Percentiles rank a stretch among this genome's conserved stretches.
Conservation (phyloP, 208 protist species). For the Histomonas meleagridis region DNA sequence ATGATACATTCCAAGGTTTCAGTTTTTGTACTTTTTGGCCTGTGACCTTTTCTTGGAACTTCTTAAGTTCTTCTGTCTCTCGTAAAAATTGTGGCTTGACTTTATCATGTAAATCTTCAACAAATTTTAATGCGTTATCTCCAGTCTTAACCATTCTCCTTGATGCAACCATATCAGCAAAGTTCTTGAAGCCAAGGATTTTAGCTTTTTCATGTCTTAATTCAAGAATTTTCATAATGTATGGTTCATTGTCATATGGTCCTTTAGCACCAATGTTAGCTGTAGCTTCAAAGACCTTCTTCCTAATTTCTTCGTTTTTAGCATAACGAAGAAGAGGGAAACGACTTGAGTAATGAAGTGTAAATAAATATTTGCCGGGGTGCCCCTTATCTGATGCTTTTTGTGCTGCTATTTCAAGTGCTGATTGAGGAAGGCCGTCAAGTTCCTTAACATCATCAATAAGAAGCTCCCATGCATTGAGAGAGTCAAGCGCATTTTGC, state of each 20-base stretch:
- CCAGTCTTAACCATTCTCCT: not conserved
- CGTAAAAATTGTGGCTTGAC: not conserved
- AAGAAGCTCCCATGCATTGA: not conserved
- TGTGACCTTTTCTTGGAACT: not conserved
- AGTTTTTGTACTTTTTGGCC: not conserved
- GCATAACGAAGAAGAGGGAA: not conserved
- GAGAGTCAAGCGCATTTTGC: conserved; percentile 8
- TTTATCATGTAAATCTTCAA: not conserved
- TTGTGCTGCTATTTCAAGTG: not conserved
- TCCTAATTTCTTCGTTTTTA: not conserved
- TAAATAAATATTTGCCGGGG: conserved; percentile 5
- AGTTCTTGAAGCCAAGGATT: conserved; percentile 24
- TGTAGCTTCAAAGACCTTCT: not conserved
- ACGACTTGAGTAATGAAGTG: not conserved
- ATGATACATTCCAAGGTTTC: conserved; percentile 29
- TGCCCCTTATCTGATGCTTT: not conserved
- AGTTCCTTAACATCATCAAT: not conserved
- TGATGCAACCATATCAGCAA: not conserved
- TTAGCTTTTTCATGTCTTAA: not conserved
- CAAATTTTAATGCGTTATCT: not conserved
- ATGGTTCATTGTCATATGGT: not conserved
- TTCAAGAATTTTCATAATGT: not conserved
- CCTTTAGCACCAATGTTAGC: not conserved
- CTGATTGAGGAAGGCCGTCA: conserved; percentile 2
- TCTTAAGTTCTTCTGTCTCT: not conserved